Conservation (phyloP, 495 filamentous ascomycete genomes). For the Aspergillus affinis region DNA sequence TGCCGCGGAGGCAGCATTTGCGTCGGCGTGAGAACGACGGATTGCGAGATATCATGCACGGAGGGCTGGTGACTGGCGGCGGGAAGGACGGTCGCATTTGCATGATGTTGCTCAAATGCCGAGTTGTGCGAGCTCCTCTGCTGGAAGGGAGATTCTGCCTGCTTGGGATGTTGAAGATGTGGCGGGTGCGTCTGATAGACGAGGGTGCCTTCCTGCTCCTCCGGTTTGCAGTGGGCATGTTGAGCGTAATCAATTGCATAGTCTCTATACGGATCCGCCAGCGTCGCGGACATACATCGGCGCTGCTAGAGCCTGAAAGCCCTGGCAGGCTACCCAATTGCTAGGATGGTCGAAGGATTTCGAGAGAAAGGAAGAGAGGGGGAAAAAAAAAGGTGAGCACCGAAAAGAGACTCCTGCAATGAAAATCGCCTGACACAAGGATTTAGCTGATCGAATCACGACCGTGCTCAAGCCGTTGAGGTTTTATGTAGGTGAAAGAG, state of each 20-base stretch:
- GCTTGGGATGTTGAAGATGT: conserved; percentile 31
- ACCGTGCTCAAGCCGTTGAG: neutral
- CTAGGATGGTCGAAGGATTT: neutral
- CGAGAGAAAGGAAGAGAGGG: neutral
- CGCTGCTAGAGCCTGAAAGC: conserved; percentile 41
- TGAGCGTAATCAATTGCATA: conserved; percentile 40
- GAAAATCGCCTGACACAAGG: neutral
- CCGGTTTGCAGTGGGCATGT: conserved; percentile 34
- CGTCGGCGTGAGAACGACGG: conserved; percentile 28
- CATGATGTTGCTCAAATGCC: conserved; percentile 35
- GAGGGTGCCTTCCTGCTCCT: conserved; percentile 35
- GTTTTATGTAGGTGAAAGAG: neutral
- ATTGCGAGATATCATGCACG: conserved; percentile 31
- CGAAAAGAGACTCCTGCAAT: neutral
- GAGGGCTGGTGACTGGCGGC: conserved; percentile 26
- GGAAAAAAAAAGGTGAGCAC: neutral
- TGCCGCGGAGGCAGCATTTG: conserved; percentile 39
- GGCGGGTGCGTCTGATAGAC: conserved; percentile 33
- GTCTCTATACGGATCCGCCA: conserved; percentile 44
- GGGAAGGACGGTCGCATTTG: conserved; percentile 31
- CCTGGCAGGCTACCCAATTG: conserved; percentile 32
- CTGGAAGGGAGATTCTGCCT: conserved; percentile 31
- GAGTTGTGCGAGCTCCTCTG: conserved; percentile 30
- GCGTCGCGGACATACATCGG: conserved; percentile 45
- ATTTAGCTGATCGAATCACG: neutral